Conservation (phyloP, 148 eudicot genomes). For the Fagopyrum tataricum region DNA sequence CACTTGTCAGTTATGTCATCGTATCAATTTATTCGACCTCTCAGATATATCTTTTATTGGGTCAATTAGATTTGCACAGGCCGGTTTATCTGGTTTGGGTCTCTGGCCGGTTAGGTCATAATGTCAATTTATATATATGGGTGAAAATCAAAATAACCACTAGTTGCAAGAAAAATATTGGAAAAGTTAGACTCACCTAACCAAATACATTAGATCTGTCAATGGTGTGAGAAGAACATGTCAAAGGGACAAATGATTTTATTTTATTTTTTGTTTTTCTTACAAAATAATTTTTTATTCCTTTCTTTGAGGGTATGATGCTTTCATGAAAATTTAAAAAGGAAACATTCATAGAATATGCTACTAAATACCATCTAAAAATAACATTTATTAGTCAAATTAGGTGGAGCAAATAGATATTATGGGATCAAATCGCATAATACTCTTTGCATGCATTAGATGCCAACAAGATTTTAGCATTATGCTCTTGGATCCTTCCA, state of each 20-base stretch:
- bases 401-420: neutral
- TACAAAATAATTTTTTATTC: neutral
- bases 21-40: too few relatives aligned
- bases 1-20: too few relatives aligned
- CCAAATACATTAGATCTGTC: neutral
- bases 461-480: slow-evolving; percentile 9
- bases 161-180: neutral
- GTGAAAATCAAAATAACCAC: neutral
- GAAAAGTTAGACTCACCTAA: neutral
- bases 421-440: slow-evolving; percentile 8
- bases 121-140: too few relatives aligned
- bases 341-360: slow-evolving; percentile 9
- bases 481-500: neutral
- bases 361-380: neutral
- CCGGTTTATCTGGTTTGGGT: too few relatives aligned
- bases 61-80: too few relatives aligned
- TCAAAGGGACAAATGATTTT: neutral
- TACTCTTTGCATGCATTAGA: neutral
- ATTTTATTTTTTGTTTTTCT: neutral
- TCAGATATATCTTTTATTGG: too few relatives aligned
- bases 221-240: neutral
- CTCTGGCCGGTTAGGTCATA: too few relatives aligned
- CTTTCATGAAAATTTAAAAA: neutral
- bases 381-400: neutral
- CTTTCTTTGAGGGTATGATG: neutral